These are phyloP conservation scores for Zhuliangozyma parablackwelliae DNA, from an alignment of 1,139 yeast genomes.

Conservation along the genomic window DNA sequence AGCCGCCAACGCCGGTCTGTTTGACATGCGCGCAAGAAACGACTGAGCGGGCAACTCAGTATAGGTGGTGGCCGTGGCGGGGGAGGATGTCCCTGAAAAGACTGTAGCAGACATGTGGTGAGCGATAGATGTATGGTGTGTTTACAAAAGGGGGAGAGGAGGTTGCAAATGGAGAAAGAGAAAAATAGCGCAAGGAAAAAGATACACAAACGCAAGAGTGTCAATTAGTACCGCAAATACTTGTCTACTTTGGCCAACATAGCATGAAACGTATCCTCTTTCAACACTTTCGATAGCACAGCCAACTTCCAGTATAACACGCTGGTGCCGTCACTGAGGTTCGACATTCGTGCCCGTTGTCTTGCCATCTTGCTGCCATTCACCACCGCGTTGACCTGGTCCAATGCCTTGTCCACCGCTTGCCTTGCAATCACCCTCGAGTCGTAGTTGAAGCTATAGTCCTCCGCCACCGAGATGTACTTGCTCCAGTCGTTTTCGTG, in stretches of 20 bases:
- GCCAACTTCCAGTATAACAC: slow-evolving; percentile 9
- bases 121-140: not conserved
- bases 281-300: slow-evolving; percentile 9
- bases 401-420: slow-evolving; percentile 7
- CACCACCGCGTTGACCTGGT: slow-evolving; percentile 5
- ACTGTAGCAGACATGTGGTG: no score
- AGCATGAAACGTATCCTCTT: slow-evolving; percentile 4
- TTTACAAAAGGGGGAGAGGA: no score
- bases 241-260: slow-evolving; percentile 8
- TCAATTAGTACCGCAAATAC: slow-evolving; percentile 2
- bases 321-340: not conserved
- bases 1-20: slow-evolving; percentile 57
- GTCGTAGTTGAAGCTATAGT: slow-evolving; percentile 13
- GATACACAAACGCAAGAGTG: not conserved
- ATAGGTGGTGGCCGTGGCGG: slow-evolving; percentile 1
- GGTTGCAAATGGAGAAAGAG: not conserved
- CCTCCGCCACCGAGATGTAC: slow-evolving; percentile 17
- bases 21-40: slow-evolving; percentile 41
- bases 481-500: slow-evolving; percentile 16
- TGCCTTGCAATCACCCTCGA: slow-evolving; percentile 7
- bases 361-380: slow-evolving; percentile 3
- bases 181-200: not conserved
- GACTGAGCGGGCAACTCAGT: slow-evolving; percentile 41
- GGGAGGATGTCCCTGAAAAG: no score
- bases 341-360: slow-evolving; percentile 2